A percentile compares a stretch with the other conserved stretches of the same genome.
phyloP scores from a whole-genome alignment of 2,329 filamentous ascomycete species.

The Pyrenochaeta sp. region DNA sequence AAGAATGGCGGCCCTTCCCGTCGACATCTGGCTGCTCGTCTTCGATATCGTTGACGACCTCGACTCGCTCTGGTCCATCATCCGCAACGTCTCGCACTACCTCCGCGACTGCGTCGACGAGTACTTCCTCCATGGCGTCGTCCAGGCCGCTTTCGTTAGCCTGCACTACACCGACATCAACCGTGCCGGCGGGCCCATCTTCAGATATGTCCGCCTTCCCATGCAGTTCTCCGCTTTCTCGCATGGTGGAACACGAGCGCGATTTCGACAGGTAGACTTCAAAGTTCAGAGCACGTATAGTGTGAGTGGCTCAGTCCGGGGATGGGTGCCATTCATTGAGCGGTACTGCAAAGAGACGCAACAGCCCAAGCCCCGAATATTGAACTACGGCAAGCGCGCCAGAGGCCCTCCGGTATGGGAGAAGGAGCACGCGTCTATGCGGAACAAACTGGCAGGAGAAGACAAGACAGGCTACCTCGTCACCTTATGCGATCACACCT shows the following conservation, averaged over 20 bases:
- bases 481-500: slow-evolving; percentile 13
- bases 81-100: slow-evolving; percentile 26
- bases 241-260: no score
- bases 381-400: slow-evolving; percentile 12
- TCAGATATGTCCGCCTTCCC: no score
- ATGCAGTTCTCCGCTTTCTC: no score
- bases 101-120: slow-evolving; percentile 26
- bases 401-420: slow-evolving; percentile 20
- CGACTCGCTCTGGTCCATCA: slow-evolving; percentile 21
- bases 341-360: slow-evolving; percentile 18
- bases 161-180: slow-evolving; percentile 29
- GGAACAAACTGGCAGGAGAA: slow-evolving; percentile 9
- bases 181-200: slow-evolving; percentile 11
- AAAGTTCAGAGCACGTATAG: not conserved
- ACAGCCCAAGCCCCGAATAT: slow-evolving; percentile 11
- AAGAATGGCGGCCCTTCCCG: slow-evolving; percentile 12
- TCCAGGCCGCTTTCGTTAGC: slow-evolving; percentile 20
- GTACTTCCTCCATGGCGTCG: slow-evolving; percentile 21
- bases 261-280: slow-evolving; percentile 1
- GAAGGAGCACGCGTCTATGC: slow-evolving; percentile 11
- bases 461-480: slow-evolving; percentile 7
- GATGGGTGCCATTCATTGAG: slow-evolving; percentile 33
- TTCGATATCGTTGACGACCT: slow-evolving; percentile 22
- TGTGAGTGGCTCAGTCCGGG: slow-evolving; percentile 18
- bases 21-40: slow-evolving; percentile 31